Evolutionary conservation across 2,329 filamentous ascomycete genomes (phyloP).

Genomic region (Fusarium succisae): DNA sequence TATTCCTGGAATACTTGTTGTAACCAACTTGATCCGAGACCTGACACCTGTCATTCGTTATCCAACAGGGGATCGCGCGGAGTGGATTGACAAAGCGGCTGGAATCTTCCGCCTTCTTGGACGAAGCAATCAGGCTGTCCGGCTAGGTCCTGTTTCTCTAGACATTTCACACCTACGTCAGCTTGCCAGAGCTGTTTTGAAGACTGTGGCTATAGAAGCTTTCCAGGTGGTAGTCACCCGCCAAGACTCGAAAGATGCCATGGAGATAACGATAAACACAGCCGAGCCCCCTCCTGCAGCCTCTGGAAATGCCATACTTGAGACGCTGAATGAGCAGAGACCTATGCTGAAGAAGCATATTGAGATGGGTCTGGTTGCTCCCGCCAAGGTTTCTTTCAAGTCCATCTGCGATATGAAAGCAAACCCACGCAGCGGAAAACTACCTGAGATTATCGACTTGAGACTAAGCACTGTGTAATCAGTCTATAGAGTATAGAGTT

Average conservation of each 20-base stretch:
- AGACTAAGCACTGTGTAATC: background rate
- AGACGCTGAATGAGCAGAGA: background rate
- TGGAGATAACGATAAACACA: background rate
- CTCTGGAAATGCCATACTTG: background rate
- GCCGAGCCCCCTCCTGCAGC: background rate
- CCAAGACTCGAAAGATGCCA: background rate
- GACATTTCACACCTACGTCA: background rate
- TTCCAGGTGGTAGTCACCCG: background rate
- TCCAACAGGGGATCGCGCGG: background rate
- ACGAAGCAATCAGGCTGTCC: background rate
- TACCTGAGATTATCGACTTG: background rate
- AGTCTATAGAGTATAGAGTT: background rate
- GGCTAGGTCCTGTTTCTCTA: background rate
- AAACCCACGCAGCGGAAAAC: background rate
- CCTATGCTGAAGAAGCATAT: background rate
- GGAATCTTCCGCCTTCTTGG: background rate
- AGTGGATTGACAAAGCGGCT: background rate
- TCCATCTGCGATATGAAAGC: background rate
- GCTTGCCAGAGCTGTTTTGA: background rate
- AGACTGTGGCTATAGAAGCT: background rate
- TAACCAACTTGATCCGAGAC: background rate
- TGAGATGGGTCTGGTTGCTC: background rate
- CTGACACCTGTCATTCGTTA: background rate
- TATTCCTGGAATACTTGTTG: background rate
- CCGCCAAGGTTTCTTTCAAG: background rate